phyloP scores from a whole-genome alignment of 768 basidiomycete genomes.

The Boletus pseudopeckii region DNA sequence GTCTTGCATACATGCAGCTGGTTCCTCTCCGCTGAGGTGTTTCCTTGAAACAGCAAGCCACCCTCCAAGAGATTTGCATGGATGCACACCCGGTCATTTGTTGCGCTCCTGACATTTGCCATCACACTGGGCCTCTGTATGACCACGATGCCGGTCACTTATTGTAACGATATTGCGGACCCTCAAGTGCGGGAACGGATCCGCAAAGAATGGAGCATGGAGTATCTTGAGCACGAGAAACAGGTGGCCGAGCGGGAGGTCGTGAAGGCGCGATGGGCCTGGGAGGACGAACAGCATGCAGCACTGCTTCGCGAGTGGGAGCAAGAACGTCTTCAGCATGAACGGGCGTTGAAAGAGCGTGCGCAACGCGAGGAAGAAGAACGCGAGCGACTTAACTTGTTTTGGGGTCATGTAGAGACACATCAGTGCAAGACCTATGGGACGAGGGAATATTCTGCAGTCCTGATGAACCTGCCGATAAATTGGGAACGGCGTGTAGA shows the following conservation, averaged over 20 bases:
- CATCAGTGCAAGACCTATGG: slow-evolving; percentile 28
- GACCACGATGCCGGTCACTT: slow-evolving; percentile 6
- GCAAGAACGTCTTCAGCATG: slow-evolving; percentile 15
- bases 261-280: slow-evolving; percentile 15
- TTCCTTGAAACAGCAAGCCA: neutral
- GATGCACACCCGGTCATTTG: neutral
- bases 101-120: neutral
- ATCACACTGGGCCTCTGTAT: neutral
- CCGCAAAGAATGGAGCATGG: slow-evolving; percentile 16
- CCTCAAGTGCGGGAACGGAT: slow-evolving; percentile 16
- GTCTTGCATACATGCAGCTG: neutral
- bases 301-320: slow-evolving; percentile 15
- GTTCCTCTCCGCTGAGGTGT: neutral
- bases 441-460: slow-evolving; percentile 30
- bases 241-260: slow-evolving; percentile 6
- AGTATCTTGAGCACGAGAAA: slow-evolving; percentile 17
- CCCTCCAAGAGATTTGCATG: neutral
- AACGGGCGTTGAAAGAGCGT: slow-evolving; percentile 15
- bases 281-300: slow-evolving; percentile 16
- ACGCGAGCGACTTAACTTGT: slow-evolving; percentile 20
- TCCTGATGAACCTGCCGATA: slow-evolving; percentile 27
- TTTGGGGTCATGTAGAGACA: slow-evolving; percentile 15
- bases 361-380: slow-evolving; percentile 17
- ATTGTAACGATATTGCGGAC: slow-evolving; percentile 19
- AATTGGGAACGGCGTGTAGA: too few relatives aligned